phyloP scores from a whole-genome alignment of 768 basidiomycete species.

The Leccinum truebloodii region DNA sequence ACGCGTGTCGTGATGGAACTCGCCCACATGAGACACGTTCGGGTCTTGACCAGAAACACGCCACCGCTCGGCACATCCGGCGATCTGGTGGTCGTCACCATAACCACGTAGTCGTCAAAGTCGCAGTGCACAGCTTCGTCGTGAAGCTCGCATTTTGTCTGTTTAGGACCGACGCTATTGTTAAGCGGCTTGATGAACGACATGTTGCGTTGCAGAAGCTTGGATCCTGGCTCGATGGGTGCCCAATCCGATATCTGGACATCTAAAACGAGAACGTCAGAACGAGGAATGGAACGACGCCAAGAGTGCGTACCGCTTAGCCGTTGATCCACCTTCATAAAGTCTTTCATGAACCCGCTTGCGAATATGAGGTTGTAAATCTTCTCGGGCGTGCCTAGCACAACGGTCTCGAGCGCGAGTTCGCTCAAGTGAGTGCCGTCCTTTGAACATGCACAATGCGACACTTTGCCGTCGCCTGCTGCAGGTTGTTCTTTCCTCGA shows the following conservation, averaged over 20 bases:
- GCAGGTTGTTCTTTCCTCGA: conserved; percentile 6
- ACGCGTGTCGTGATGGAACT: conserved; percentile 74
- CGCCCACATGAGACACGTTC: conserved; percentile 95
- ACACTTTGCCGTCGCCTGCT: conserved; percentile 48
- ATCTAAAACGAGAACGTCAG: conserved; percentile 49
- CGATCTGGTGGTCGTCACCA: conserved; percentile 86
- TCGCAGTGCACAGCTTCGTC: conserved; percentile 84
- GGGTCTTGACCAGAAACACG: conserved; percentile 91
- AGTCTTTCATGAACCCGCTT: conserved; percentile 93
- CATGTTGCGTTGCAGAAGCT: conserved; percentile 83
- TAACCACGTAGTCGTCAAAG: conserved; percentile 79
- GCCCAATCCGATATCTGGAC: conserved; percentile 96
- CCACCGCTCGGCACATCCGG: conserved; percentile 95
- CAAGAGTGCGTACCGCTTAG: conserved; percentile 62
- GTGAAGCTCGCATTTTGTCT: conserved; percentile 92
- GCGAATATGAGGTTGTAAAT: conserved; percentile 96
- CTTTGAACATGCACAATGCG: conserved; percentile 73
- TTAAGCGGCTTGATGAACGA: conserved; percentile 95
- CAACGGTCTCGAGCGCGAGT: conserved; percentile 69
- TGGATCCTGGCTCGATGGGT: conserved; percentile 59
- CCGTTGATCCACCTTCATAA: conserved; percentile 88
- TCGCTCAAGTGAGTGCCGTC: conserved; percentile 71
- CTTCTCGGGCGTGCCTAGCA: conserved; percentile 92
- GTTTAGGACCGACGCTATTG: conserved; percentile 87
- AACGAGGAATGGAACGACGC: background rate